Evolutionary conservation across 2,329 filamentous ascomycete genomes (phyloP).

Genomic region (Penicillium italicum): DNA sequence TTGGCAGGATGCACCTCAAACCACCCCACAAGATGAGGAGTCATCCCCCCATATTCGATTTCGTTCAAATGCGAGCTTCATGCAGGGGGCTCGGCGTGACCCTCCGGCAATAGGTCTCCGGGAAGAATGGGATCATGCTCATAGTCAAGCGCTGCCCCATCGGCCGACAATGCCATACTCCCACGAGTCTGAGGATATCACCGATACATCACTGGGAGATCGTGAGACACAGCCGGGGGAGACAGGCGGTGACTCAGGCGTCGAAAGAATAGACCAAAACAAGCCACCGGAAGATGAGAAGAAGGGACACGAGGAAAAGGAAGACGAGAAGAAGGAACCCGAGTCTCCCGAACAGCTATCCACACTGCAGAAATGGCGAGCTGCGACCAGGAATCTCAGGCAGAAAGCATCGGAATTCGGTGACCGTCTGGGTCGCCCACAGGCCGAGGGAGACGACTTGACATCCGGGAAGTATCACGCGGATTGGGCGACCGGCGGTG

Average conservation of each 20-base stretch:
- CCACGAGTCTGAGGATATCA: slow-evolving; percentile 28
- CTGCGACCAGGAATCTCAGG: slow-evolving; percentile 3
- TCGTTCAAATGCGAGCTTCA: slow-evolving; percentile 8
- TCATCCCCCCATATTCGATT: slow-evolving; percentile 16
- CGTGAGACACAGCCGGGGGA: background rate
- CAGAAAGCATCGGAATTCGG: slow-evolving; percentile 15
- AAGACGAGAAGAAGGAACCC: background rate
- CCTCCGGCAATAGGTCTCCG: slow-evolving; percentile 4
- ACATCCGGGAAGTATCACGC: slow-evolving; percentile 22
- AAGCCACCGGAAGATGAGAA: background rate
- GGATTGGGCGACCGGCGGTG: slow-evolving; percentile 28
- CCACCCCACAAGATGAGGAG: background rate
- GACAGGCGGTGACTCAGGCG: background rate
- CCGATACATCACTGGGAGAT: slow-evolving; percentile 19
- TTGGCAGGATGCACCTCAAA: slow-evolving; percentile 2
- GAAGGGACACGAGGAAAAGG: background rate
- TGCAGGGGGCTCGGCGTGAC: slow-evolving; percentile 1
- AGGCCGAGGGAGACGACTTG: slow-evolving; percentile 26
- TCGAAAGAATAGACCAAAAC: slow-evolving; percentile 1
- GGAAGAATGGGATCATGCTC: slow-evolving; percentile 12
- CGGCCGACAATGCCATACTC: slow-evolving; percentile 18
- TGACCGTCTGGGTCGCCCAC: slow-evolving; percentile 23
- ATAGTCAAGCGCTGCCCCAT: slow-evolving; percentile 14
- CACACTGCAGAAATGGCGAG: background rate
- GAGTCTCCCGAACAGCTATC: background rate